These are phyloP conservation scores for Vaccinium darrowii DNA, from an alignment of 148 eudicot genomes.

Conservation along the genomic window DNA sequence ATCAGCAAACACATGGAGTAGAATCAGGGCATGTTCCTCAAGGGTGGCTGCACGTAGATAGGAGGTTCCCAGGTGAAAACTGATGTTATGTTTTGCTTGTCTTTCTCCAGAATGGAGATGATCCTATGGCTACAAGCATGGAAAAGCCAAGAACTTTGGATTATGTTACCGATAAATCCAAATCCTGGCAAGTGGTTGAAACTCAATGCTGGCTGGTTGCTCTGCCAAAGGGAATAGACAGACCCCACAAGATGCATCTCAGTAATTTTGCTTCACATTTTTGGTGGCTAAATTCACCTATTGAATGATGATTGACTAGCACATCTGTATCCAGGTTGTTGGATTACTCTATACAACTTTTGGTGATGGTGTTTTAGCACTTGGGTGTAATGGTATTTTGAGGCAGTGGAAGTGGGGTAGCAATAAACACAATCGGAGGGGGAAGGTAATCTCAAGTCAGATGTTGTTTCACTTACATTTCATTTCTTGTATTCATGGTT, in stretches of 20 bases:
- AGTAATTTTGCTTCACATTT: constrained; percentile 14
- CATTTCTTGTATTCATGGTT: not conserved
- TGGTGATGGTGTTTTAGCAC: constrained; percentile 75
- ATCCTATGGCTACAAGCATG: constrained; percentile 50
- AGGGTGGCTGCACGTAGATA: not conserved
- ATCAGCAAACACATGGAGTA: too few relatives aligned
- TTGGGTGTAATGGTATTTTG: constrained; percentile 65
- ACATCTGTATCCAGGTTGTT: constrained; percentile 48
- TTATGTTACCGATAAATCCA: constrained; percentile 55
- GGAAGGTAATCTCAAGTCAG: not conserved
- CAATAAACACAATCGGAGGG: too few relatives aligned
- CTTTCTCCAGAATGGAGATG: constrained; percentile 58
- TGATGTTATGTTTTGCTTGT: not conserved
- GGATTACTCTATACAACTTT: constrained; percentile 78
- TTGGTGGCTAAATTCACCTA: not conserved
- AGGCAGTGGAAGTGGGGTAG: constrained; percentile 65
- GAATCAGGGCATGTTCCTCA: too few relatives aligned
- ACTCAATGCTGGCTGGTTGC: constrained; percentile 73
- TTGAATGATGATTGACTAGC: not conserved
- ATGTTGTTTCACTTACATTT: not conserved
- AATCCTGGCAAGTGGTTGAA: constrained; percentile 79
- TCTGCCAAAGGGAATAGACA: constrained; percentile 68
- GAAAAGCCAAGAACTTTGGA: constrained; percentile 69
- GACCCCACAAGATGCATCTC: constrained; percentile 51
- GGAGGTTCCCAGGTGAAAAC: not conserved